Percentiles rank a stretch among this genome's conserved stretches.
Evolutionary conservation across 2,329 filamentous ascomycete genomes (phyloP).

Genomic region (Dothiorella sarmentorum): DNA sequence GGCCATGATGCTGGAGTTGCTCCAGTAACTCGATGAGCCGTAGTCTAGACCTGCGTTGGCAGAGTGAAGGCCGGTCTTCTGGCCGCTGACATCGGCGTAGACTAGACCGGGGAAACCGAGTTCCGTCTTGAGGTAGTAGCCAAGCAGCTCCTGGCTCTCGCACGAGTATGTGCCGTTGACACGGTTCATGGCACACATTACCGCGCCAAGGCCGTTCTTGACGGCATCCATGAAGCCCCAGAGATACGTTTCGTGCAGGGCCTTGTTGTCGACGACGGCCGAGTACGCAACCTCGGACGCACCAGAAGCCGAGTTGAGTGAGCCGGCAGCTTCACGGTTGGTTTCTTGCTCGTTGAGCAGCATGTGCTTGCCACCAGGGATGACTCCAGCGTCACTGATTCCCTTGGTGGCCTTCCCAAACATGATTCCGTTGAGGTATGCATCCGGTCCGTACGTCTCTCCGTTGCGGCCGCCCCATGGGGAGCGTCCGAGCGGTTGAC

Average conservation of each 20-base stretch:
- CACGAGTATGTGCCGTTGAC: slow-evolving; percentile 45
- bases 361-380: slow-evolving; percentile 65
- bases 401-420: not conserved
- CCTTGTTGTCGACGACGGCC: slow-evolving; percentile 69
- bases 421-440: not conserved
- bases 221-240: slow-evolving; percentile 78
- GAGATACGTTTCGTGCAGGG: slow-evolving; percentile 68
- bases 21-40: not conserved
- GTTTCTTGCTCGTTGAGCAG: slow-evolving; percentile 53
- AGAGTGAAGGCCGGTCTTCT: slow-evolving; percentile 27
- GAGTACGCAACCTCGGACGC: slow-evolving; percentile 51
- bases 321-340: slow-evolving; percentile 33
- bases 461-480: slow-evolving; percentile 2
- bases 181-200: slow-evolving; percentile 71
- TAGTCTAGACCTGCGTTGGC: slow-evolving; percentile 29
- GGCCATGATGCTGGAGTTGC: slow-evolving; percentile 33
- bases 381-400: slow-evolving; percentile 52
- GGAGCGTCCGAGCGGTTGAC: not conserved
- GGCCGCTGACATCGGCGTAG: slow-evolving; percentile 24
- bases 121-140: slow-evolving; percentile 50
- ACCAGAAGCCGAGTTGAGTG: not conserved
- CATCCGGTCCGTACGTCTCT: not conserved
- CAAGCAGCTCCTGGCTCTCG: slow-evolving; percentile 45
- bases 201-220: slow-evolving; percentile 65
- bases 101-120: slow-evolving; percentile 35